Evolutionary conservation across 2,329 filamentous ascomycete genomes (phyloP), one percentile per base, ranked within the genome.

Genomic region (Didymella pinodella): DNA sequence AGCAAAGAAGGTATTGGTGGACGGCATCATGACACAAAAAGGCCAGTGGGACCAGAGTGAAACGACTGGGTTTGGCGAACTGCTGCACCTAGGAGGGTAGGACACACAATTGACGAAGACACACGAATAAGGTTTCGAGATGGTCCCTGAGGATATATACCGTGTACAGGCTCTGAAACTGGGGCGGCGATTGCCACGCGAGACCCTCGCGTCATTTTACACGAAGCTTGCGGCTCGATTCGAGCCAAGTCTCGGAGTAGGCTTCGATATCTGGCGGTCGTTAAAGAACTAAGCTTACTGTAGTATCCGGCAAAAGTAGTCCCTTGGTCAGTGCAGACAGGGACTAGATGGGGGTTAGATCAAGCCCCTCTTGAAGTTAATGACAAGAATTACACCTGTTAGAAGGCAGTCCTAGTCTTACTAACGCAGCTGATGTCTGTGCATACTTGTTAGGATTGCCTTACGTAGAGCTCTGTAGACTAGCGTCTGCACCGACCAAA

Each of bases 21-120:
- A 61, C 28, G 54, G 64, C 64, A 64, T 66, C 3, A 36, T 50
- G 48, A 45, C 25, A 29, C 41, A 16, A 52, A 52, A 48, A 44
- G 41, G 47, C 43, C 51, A 49, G 10, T 34, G 25, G 44, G 28
- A 40, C 53, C 14, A 43, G 31, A 18, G n/a, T 57, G 58, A 57
- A 54, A 57, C 48, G 48, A 52, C 41, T 18, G 29, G 12, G 31
- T 34, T 46, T 26, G 40, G 18, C 32, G 25, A 38, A 48, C 7
- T 44, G 20, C 34, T 44, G 36, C 45, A 45, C 55, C 29, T 16
- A 22, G n/a, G n/a, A n/a, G 16, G 32, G 26, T 11, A 45, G 40
- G 18, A 34, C 20, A 26, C 47, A 50, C 52, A 46, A 25, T 36
- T 48, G 47, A 40, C 4, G 28, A 40, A 50, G 45, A 4, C 28